These are phyloP conservation scores for Yarrowia sp. DNA, from an alignment of 805 yeast species.

Conservation along the genomic window DNA sequence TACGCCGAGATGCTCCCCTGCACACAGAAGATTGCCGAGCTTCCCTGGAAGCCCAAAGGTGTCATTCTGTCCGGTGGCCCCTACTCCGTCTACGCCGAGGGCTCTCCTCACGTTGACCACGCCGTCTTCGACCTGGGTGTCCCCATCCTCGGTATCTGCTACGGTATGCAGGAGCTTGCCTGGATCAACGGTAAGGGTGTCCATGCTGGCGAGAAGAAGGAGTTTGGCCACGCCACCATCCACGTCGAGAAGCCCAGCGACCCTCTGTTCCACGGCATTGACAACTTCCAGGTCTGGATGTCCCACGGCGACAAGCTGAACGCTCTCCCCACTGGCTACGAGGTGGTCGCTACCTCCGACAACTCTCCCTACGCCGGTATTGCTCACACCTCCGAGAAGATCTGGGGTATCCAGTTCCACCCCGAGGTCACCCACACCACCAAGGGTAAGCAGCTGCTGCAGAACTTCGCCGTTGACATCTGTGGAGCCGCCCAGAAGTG, in stretches of 20 bases:
- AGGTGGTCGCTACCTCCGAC: conserved; percentile 85
- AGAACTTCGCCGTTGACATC: conserved; percentile 90
- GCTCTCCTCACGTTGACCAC: conserved; percentile 97
- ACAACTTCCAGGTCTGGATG: conserved; percentile 98
- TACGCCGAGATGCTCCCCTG: conserved; percentile 99
- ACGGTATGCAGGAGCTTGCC: conserved; percentile 99
- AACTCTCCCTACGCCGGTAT: conserved; percentile 97
- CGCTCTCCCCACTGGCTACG: conserved; percentile 87
- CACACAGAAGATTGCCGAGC: conserved; percentile 93
- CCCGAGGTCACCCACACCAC: conserved; percentile 98
- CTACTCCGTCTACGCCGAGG: conserved; percentile 93
- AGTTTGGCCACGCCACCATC: conserved; percentile 95
- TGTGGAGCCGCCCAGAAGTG: conserved; percentile 89
- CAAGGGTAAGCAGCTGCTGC: conserved; percentile 84
- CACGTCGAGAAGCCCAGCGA: conserved; percentile 71
- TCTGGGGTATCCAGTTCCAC: conserved; percentile 97
- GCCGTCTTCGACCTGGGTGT: conserved; percentile 89
- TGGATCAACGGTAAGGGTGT: conserved; percentile 92
- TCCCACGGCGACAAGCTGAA: conserved; percentile 97
- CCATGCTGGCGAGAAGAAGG: conserved; percentile 95
- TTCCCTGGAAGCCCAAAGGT: conserved; percentile 95
- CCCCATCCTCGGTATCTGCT: conserved; percentile 96
- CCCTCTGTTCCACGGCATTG: conserved; percentile 84
- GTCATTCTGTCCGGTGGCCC: conserved; percentile 97
- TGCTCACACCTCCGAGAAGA: conserved; percentile 71